These are phyloP conservation scores for Amanita rubescens DNA, from an alignment of 768 basidiomycete species.

Conservation along the genomic window DNA sequence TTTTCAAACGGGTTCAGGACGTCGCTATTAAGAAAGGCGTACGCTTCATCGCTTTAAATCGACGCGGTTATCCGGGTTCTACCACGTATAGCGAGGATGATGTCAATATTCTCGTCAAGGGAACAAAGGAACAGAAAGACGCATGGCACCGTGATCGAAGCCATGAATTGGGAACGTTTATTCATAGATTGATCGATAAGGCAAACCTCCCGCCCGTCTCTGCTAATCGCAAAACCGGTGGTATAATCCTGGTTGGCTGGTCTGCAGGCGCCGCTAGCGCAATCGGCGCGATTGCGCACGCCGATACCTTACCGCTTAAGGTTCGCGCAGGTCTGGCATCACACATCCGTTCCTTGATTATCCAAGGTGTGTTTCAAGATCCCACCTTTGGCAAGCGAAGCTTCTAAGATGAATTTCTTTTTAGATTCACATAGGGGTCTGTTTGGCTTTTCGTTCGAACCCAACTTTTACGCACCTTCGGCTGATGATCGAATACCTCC, in stretches of 20 bases:
- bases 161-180: neutral
- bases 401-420: neutral
- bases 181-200: neutral
- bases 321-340: neutral
- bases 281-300: neutral
- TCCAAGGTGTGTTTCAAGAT: neutral
- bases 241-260: neutral
- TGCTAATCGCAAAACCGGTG: neutral
- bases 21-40: neutral
- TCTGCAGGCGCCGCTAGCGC: neutral
- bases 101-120: neutral
- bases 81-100: neutral
- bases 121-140: neutral
- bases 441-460: neutral
- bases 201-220: neutral
- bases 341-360: neutral
- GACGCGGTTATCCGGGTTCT: conserved; percentile 1
- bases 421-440: neutral
- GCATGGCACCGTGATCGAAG: neutral
- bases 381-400: neutral
- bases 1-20: neutral
- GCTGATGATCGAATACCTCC: neutral
- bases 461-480: neutral
- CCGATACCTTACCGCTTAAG: neutral
- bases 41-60: conserved; percentile 1